Conservation (phyloP, 129 eudicot species). For the Tagetes patula region DNA sequence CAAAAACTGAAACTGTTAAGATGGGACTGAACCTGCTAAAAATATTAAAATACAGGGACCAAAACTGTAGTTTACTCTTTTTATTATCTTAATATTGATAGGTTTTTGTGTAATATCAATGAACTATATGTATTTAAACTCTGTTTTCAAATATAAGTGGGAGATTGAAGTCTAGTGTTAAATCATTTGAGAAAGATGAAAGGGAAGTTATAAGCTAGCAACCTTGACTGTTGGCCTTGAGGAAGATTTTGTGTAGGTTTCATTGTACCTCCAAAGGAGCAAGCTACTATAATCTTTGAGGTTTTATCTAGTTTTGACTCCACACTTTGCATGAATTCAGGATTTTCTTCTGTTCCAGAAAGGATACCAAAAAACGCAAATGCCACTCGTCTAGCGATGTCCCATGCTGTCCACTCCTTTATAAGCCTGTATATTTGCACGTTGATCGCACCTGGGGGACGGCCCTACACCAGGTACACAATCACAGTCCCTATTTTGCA, state of each 20-base stretch:
- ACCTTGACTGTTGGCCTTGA: constrained; percentile 98
- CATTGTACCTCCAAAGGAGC: constrained; percentile 90
- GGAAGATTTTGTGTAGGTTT: constrained; percentile 95
- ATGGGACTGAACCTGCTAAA: too few species aligned
- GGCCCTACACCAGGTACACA: constrained; percentile 48
- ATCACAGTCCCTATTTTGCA: background rate
- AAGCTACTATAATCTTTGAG: constrained; percentile 86
- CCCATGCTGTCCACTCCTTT: constrained; percentile 99
- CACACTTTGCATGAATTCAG: constrained; percentile 79
- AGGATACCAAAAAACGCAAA: constrained; percentile 94
- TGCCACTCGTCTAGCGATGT: constrained; percentile 86
- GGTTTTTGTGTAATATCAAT: too few species aligned
- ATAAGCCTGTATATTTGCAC: constrained; percentile 92
- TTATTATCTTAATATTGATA: too few species aligned
- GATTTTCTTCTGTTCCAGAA: constrained; percentile 96
- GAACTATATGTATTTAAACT: too few species aligned
- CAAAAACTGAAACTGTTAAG: too few species aligned
- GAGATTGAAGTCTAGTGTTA: background rate
- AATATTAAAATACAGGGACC: too few species aligned
- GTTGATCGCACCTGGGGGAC: constrained; percentile 84
- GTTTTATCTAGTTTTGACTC: constrained; percentile 61
- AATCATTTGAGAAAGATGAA: constrained; percentile 4
- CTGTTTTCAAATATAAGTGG: background rate
- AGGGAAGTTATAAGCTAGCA: constrained; percentile 17
- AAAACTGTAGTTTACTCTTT: too few species aligned